Base-by-base conservation (phyloP, 495 filamentous ascomycete genomes). In the Friedmanniomyces simplex region DNA sequence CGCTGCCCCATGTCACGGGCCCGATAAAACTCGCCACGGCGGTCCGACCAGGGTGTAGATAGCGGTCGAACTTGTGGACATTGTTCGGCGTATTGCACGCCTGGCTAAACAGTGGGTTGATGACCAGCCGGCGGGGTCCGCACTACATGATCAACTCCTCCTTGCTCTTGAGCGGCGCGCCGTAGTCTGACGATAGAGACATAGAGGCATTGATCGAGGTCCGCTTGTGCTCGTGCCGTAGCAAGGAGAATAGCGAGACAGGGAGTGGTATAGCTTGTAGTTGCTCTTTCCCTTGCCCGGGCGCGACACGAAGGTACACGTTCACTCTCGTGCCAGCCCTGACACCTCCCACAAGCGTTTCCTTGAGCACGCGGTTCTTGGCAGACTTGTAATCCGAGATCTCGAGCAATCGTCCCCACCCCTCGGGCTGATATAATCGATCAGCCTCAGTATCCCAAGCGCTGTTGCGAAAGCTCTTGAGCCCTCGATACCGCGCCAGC, bases 31-130 rank as follows among this genome's bases (percentile, higher is more conserved):
- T 85, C 7, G 91, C 94, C 43, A 96, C 81, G 18, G 87, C 88
- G 13, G 88, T 91, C 66, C 87, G 82, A 4, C 91, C 90, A 0
- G 93, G 91, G 66, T 95, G 88, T 4, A 97, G 77, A 76, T 82
- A 97, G 11, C 94, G 88, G 71, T 91, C 87, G 74, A 86, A 97
- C 69, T 97, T 97, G 75, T 96, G 88, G 12, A 98, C 89, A 66
- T 96, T 83, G 73, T 98, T 98, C 51, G 86, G 86, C 0, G 90
- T 91, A 67, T 82, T 88, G 55, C 88, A 89, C 13, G 76, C 73
- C 63, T 86, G 79, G 2, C 89, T 95, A 76, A 91, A 97, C 22
- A 98, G 72, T 21, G 93, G 91, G 59, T 93, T 95, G 69, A 95
- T 82, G 36, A 89, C 71, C 61, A 95, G 82, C 39, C 91, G 79